These are phyloP conservation scores for Dentipellis sp. DNA, from an alignment of 768 basidiomycete species.

Conservation along the genomic window DNA sequence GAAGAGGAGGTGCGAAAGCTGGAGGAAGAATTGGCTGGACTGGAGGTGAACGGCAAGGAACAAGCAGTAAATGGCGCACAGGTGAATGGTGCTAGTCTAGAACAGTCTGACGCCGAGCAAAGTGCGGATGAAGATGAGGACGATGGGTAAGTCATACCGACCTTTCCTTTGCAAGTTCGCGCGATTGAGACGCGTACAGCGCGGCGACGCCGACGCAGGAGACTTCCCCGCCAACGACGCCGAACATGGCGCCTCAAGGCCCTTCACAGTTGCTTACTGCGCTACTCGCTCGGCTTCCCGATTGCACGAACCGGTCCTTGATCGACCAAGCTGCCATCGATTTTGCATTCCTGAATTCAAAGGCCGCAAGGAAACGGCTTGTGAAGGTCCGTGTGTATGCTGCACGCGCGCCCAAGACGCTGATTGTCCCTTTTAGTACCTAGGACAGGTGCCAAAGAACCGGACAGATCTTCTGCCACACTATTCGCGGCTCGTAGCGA, in stretches of 20 bases:
- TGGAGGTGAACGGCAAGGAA: slow-evolving; percentile 29
- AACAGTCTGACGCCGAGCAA: no score
- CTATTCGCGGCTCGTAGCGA: slow-evolving; percentile 85
- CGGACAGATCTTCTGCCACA: slow-evolving; percentile 88
- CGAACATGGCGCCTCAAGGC: slow-evolving; percentile 74
- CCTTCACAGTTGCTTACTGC: slow-evolving; percentile 91
- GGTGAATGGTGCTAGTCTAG: slow-evolving; percentile 13
- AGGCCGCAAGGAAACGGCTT: slow-evolving; percentile 87
- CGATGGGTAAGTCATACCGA: slow-evolving; percentile 41
- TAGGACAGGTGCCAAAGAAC: slow-evolving; percentile 78
- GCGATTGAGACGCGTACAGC: slow-evolving; percentile 13
- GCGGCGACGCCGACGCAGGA: slow-evolving; percentile 51
- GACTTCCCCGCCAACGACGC: slow-evolving; percentile 42
- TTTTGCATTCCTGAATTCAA: slow-evolving; percentile 94
- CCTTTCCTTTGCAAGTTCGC: not conserved
- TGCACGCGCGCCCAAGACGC: no score
- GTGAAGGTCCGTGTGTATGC: slow-evolving; percentile 49
- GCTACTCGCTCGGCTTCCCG: slow-evolving; percentile 82
- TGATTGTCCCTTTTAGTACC: slow-evolving; percentile 39
- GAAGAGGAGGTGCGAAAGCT: slow-evolving; percentile 68
- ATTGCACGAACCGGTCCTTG: slow-evolving; percentile 82
- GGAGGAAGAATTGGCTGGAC: slow-evolving; percentile 67
- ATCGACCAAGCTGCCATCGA: slow-evolving; percentile 94
- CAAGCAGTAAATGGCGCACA: slow-evolving; percentile 8
- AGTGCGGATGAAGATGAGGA: slow-evolving; percentile 22